Evolutionary conservation across 805 yeast species (phyloP).

Genomic region (Yarrowia bubula): DNA sequence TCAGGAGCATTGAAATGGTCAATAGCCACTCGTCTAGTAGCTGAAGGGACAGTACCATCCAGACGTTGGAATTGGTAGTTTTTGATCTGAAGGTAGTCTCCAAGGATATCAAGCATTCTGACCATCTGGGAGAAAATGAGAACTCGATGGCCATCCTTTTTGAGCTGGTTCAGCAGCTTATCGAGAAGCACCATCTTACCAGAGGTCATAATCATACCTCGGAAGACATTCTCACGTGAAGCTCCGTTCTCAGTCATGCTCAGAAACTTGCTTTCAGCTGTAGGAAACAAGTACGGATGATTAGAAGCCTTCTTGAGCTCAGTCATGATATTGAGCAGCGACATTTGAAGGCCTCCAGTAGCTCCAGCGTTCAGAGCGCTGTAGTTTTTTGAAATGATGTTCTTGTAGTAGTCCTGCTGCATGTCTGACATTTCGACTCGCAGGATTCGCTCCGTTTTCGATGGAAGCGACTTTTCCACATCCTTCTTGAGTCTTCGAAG

Average conservation of each 20-base stretch:
- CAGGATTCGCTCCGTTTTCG: slow-evolving; percentile 90
- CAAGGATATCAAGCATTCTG: slow-evolving; percentile 87
- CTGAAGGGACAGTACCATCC: slow-evolving; percentile 95
- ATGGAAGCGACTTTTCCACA: slow-evolving; percentile 94
- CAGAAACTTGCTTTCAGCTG: slow-evolving; percentile 79
- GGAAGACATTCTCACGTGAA: slow-evolving; percentile 73
- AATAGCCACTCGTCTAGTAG: slow-evolving; percentile 88
- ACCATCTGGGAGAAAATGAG: slow-evolving; percentile 97
- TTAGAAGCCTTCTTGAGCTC: slow-evolving; percentile 96
- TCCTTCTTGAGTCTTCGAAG: slow-evolving; percentile 92
- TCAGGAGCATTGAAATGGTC: slow-evolving; percentile 96
- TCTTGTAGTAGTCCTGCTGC: slow-evolving; percentile 93
- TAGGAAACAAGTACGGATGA: slow-evolving; percentile 93
- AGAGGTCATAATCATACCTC: slow-evolving; percentile 94
- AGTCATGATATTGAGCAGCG: slow-evolving; percentile 86
- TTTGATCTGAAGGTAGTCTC: slow-evolving; percentile 85
- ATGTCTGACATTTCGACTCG: slow-evolving; percentile 93
- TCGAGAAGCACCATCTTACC: slow-evolving; percentile 98
- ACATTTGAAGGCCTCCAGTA: slow-evolving; percentile 72
- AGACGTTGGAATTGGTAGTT: slow-evolving; percentile 87
- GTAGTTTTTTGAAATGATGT: slow-evolving; percentile 88
- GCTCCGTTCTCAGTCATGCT: slow-evolving; percentile 45
- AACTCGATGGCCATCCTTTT: slow-evolving; percentile 94
- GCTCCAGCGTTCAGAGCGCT: slow-evolving; percentile 85
- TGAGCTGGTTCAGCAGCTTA: slow-evolving; percentile 76